These are phyloP conservation scores for Eremochloa ophiuroides DNA, from an alignment of 176 grass and related monocot species.

Conservation along the genomic window DNA sequence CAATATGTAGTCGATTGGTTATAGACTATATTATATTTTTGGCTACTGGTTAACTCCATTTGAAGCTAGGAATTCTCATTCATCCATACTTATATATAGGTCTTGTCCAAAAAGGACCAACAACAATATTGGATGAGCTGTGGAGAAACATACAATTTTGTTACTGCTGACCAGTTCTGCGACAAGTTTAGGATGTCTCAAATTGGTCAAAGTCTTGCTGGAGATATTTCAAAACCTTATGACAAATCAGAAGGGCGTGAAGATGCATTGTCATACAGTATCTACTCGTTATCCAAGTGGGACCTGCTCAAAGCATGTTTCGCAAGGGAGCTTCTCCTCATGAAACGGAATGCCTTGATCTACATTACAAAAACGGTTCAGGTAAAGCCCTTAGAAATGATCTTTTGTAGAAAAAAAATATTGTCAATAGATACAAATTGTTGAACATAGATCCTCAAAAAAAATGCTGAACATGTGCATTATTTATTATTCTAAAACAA, in stretches of 20 bases:
- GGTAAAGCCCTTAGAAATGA: background rate
- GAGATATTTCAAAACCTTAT: slow-evolving; percentile 41
- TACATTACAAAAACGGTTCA: slow-evolving; percentile 55
- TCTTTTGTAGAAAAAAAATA: background rate
- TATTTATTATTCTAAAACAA: too few species aligned
- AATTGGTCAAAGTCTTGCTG: slow-evolving; percentile 32
- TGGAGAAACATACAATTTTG: slow-evolving; percentile 42
- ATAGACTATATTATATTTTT: too few species aligned
- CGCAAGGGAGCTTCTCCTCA: slow-evolving; percentile 62
- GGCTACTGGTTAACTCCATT: too few species aligned
- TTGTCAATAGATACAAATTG: background rate
- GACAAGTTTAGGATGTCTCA: slow-evolving; percentile 48
- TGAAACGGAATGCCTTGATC: slow-evolving; percentile 57
- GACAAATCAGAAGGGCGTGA: slow-evolving; percentile 23
- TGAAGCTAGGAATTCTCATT: background rate
- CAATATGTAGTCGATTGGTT: background rate
- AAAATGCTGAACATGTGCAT: too few species aligned
- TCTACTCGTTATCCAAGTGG: slow-evolving; percentile 62
- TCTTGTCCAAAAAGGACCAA: slow-evolving; percentile 74
- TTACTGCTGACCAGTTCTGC: slow-evolving; percentile 50
- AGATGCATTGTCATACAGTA: slow-evolving; percentile 50
- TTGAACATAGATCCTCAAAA: too few species aligned
- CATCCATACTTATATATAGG: slow-evolving; percentile 23
- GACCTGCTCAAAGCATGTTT: slow-evolving; percentile 61
- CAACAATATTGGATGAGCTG: slow-evolving; percentile 54